Evolutionary conservation across 495 filamentous ascomycete genomes (phyloP).

Genomic region (Jackrogersella minutella): DNA sequence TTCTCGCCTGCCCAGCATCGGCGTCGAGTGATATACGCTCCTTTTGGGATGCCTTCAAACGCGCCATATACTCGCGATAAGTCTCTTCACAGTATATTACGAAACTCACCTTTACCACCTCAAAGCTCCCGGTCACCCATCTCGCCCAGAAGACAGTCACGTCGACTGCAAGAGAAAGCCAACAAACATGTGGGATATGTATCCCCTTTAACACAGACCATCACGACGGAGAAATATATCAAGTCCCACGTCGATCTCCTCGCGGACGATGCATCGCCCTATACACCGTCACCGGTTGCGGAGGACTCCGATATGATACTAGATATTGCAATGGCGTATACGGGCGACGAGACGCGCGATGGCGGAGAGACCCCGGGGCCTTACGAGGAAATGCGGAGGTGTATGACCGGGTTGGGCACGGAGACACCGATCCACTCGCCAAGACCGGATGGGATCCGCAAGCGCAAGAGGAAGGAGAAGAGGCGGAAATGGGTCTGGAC

Average conservation of each 20-base stretch:
- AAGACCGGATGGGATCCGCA: constrained; percentile 51
- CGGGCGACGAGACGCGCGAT: constrained; percentile 58
- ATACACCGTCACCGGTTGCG: constrained; percentile 48
- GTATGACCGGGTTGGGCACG: constrained; percentile 55
- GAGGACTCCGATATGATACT: constrained; percentile 49
- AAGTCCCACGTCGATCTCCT: constrained; percentile 65
- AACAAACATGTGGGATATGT: constrained; percentile 61
- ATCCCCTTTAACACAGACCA: constrained; percentile 61
- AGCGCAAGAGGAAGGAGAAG: constrained; percentile 58
- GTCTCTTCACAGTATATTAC: constrained; percentile 74
- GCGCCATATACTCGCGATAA: constrained; percentile 72
- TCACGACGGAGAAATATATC: constrained; percentile 62
- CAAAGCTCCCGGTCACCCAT: constrained; percentile 53
- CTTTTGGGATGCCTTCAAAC: constrained; percentile 17
- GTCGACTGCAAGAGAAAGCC: constrained; percentile 57
- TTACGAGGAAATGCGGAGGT: constrained; percentile 64
- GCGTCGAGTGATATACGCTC: constrained; percentile 36
- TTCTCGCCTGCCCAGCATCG: constrained; percentile 36
- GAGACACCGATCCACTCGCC: constrained; percentile 50
- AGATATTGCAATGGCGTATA: constrained; percentile 59
- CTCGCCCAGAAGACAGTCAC: constrained; percentile 57
- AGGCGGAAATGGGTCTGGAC: constrained; percentile 63
- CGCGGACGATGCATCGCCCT: constrained; percentile 58
- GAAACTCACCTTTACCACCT: constrained; percentile 74
- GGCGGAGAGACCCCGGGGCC: constrained; percentile 64